phyloP scores from a whole-genome alignment of 73 alveolate genomes.

The Tetrahymena borealis region DNA sequence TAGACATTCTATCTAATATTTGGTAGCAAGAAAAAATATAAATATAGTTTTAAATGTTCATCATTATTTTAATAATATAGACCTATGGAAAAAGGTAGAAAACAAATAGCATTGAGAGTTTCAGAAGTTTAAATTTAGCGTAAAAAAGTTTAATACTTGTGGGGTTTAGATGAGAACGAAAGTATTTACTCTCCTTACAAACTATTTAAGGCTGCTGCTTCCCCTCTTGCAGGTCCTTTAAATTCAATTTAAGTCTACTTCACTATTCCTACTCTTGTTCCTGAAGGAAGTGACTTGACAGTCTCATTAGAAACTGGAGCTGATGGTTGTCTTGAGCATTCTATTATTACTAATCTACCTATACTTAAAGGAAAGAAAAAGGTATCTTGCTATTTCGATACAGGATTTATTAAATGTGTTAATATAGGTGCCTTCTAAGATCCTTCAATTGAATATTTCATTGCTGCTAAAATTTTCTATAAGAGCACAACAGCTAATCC shows the following conservation, averaged over 20 bases:
- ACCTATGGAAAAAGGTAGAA: background rate
- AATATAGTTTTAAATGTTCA: no score
- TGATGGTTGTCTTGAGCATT: background rate
- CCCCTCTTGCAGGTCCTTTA: background rate
- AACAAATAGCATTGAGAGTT: background rate
- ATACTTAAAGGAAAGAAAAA: background rate
- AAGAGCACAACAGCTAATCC: background rate
- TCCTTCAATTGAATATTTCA: background rate
- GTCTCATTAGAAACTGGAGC: background rate
- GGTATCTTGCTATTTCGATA: background rate
- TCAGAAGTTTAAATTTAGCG: background rate
- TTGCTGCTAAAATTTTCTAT: background rate
- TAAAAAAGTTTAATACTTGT: background rate
- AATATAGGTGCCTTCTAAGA: background rate
- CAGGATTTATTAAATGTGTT: background rate
- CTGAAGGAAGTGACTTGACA: background rate
- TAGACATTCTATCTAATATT: no score
- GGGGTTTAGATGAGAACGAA: background rate
- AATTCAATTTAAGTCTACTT: background rate
- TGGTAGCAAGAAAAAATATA: no score
- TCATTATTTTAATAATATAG: no score
- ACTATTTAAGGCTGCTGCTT: background rate
- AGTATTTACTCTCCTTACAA: background rate
- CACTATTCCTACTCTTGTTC: background rate
- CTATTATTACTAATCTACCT: background rate